Evolutionary conservation across 352 stramenopile genomes (phyloP), one percentile per base, ranked within the genome.

Genomic region (Phytopythium delawarense): DNA sequence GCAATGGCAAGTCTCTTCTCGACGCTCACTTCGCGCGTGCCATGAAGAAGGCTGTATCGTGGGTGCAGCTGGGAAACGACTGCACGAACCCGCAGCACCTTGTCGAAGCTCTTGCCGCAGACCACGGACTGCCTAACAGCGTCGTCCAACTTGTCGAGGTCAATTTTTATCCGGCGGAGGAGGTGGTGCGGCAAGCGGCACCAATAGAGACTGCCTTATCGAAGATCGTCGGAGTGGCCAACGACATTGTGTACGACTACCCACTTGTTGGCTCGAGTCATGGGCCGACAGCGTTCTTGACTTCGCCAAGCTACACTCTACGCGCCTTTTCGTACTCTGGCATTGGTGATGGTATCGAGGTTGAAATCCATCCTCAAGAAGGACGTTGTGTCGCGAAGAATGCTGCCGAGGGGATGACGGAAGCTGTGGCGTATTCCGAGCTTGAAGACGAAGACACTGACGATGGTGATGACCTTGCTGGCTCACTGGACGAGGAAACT

Each of bases 1-100:
- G 66, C 42, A 59, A 66, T 42, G 67, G 67, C 2, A 69, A 67
- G 25, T 69, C 64, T 1, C 23, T 13, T 6, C 40, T 74, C 4
- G 67, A 74, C 34, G 50, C 6, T 9, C 67, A 71, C 25, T 66
- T 74, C 39, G 64, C 21, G 0, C 48, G 56, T 52, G 67, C 63
- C 2, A 12, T 16, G 23, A 30, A 61, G 18, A 63, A 65, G 23
- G 34, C 67, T 16, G 9, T 32, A 7, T 52, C 42, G 2, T 63
- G 46, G 28, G 35, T 71, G 1, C 20, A 67, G 21, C 58, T 65
- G 16, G 63, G 59, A 2, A 50, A 68, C 45, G 57, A 65, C 59
- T 62, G 63, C 23, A 37, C 49, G 7, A 63, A 46, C 4, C 57
- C 67, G 7, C 55, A 8, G 2, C 57, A 70, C 13, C 49, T 62